phyloP scores from a whole-genome alignment of 208 protist genomes.

The Trypanosoma platydactyli region DNA sequence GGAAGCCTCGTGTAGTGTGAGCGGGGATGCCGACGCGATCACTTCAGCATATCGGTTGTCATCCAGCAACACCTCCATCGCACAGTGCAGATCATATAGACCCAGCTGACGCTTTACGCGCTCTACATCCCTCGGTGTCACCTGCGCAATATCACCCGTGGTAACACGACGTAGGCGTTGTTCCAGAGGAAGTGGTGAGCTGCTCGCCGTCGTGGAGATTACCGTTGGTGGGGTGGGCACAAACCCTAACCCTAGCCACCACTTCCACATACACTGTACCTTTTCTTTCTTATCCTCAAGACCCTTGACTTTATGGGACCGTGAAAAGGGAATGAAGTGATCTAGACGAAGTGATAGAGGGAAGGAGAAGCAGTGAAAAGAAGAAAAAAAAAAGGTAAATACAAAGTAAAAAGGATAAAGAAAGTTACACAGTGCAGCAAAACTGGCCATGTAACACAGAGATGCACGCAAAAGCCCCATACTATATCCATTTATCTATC shows the following conservation, averaged over 20 bases:
- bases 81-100: constrained; percentile 38
- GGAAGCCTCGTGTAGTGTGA: constrained; percentile 42
- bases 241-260: not conserved
- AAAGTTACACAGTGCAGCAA: no score
- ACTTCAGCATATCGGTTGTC: constrained; percentile 74
- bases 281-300: not conserved
- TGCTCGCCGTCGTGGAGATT: not conserved
- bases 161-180: constrained; percentile 56
- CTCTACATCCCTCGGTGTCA: constrained; percentile 58
- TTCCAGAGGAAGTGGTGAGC: constrained; percentile 36
- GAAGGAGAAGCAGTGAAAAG: not conserved
- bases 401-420: no score
- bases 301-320: not conserved
- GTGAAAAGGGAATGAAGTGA: not conserved
- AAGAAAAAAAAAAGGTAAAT: constrained; percentile 4
- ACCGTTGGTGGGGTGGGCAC: not conserved
- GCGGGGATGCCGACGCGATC: constrained; percentile 29
- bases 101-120: constrained; percentile 36
- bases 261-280: not conserved
- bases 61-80: constrained; percentile 57
- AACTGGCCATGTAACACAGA: no score
- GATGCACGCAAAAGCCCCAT: no score
- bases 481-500: no score
- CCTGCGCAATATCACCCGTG: constrained; percentile 40
- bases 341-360: not conserved